Base-by-base conservation (phyloP, 352 stramenopile species). In the Pythium sp. region DNA sequence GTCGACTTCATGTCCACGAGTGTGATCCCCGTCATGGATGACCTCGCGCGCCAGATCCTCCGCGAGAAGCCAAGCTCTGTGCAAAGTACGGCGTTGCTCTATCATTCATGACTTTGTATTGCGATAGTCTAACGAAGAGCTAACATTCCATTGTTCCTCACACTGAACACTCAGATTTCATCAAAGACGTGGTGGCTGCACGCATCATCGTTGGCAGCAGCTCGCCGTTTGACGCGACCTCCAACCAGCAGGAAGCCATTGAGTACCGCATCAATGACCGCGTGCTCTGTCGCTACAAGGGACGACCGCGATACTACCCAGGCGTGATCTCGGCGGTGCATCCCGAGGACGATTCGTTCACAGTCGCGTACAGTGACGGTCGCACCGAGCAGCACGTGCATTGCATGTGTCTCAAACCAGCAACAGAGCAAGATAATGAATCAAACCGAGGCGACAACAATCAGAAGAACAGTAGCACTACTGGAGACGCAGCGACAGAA, bases 21-120 rank as follows among this genome's bases (percentile, higher is more conserved):
- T 41, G 85, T 93, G 34, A 90, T 95, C 47, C 87, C 87, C 26
- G 76, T 95, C 38, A 95, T 95, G 84, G 85, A 95, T 62, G 85
- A 93, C 62, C 74, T 95, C 5, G 85, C 87, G 26, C 86, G 86
- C 47, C 85, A 93, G 67, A 92, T 94, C 67, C 60, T 94, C 28
- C 80, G 82, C 41, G 81, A 90, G 36, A 89, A 88, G 46, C 86
- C 86, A 1, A 83, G 64, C 60, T 89, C 82, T 9, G 84, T 92
- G 15, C 80, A 78, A 59, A 69, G 86, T 93, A 38, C 32, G 7
- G 32, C 32, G 32, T 38, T 38, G 5, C 5, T 38, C 32, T 38
- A 38, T 38, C 32, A 38, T 38, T 11, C 6, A 38, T 38, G 7
- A 38, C 32, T 38, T 38, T 12, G 32, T 38, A 38, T 38, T 38